Conservation (phyloP, 768 basidiomycete species). For the Rhodosporidiobolus odoratus region DNA sequence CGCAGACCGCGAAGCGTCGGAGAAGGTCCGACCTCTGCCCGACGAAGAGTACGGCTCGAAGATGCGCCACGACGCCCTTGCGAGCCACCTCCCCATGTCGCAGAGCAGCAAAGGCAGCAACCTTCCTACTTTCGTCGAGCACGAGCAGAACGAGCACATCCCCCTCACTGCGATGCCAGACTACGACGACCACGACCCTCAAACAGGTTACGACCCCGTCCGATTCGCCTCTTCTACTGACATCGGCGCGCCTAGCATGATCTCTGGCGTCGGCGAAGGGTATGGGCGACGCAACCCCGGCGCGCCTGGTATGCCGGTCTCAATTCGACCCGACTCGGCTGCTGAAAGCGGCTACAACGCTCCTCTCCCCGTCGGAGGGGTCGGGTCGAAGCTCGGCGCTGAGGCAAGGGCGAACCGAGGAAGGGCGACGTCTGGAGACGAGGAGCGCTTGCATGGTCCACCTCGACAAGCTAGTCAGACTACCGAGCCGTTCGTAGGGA, state of each 20-base stretch:
- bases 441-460: background rate
- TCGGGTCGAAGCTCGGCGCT: slow-evolving; percentile 12
- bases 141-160: slow-evolving; percentile 31
- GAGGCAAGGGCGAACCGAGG: slow-evolving; percentile 22
- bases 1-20: slow-evolving; percentile 17
- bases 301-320: slow-evolving; percentile 9
- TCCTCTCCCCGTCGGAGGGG: slow-evolving; percentile 3
- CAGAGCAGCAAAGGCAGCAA: background rate
- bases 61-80: slow-evolving; percentile 28
- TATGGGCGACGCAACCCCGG: slow-evolving; percentile 25
- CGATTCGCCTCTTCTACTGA: background rate
- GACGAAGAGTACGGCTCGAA: slow-evolving; percentile 23
- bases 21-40: slow-evolving; percentile 13
- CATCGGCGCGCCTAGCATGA: slow-evolving; percentile 36
- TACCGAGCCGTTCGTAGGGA: slow-evolving; percentile 17
- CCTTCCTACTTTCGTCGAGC: slow-evolving; percentile 20
- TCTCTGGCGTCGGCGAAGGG: slow-evolving; percentile 44
- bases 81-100: background rate
- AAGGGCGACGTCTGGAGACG: background rate
- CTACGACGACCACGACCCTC: slow-evolving; percentile 14
- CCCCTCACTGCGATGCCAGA: slow-evolving; percentile 26
- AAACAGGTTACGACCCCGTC: background rate
- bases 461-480: background rate
- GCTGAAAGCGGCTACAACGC: background rate
- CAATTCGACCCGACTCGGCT: background rate